Evolutionary conservation across 1,284 basidiomycete genomes (phyloP).

Genomic region (Pseudomicrostroma phylloplanum): DNA sequence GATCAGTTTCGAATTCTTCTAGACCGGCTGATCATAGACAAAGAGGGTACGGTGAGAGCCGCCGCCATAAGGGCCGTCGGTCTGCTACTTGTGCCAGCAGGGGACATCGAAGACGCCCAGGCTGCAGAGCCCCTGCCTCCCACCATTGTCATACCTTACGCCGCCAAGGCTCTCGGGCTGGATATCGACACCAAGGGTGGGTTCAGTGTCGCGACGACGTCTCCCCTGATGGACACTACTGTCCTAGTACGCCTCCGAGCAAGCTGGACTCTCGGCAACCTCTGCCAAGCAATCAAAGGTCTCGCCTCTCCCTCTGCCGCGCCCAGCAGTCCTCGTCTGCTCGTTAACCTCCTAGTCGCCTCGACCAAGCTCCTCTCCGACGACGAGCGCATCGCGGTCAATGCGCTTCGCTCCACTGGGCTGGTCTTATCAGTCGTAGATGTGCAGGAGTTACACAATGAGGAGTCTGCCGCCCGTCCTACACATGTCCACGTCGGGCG

Average conservation of each 20-base stretch:
- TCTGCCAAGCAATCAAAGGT: neutral
- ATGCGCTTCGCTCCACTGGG: neutral
- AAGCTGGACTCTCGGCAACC: neutral
- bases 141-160: too few species aligned
- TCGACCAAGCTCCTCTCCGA: neutral
- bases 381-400: constrained; percentile 3
- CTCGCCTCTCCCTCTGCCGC: neutral
- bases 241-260: constrained; percentile 3
- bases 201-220: too few species aligned
- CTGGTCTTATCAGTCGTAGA: neutral
- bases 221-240: neutral
- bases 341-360: neutral
- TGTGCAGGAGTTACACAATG: neutral
- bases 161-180: neutral
- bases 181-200: neutral
- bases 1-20: neutral
- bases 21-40: neutral
- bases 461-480: neutral
- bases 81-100: neutral
- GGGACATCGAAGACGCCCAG: neutral
- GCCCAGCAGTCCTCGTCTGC: neutral
- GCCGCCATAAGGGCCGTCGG: neutral
- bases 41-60: neutral
- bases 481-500: neutral
- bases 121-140: too few species aligned